phyloP scores from a whole-genome alignment of 352 stramenopile genomes.

The Phytopythium kandeliae region DNA sequence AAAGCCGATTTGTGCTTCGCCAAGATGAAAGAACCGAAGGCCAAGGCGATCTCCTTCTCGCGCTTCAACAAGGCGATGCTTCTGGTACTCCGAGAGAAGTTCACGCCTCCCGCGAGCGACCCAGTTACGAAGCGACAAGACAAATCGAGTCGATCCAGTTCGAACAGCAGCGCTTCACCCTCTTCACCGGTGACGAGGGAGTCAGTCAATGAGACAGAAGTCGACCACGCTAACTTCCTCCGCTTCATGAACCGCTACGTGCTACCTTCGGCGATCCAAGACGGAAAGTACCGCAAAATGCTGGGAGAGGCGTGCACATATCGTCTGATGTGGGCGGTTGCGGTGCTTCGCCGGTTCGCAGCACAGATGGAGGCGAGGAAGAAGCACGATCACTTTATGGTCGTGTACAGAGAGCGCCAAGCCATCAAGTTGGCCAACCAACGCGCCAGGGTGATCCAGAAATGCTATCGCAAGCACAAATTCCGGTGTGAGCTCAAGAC shows the following conservation, averaged over 20 bases:
- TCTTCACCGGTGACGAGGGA: constrained; percentile 4
- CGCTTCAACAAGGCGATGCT: constrained; percentile 61
- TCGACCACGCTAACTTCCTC: constrained; percentile 34
- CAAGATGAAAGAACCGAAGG: constrained; percentile 74
- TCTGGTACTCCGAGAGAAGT: constrained; percentile 59
- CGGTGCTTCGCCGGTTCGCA: constrained; percentile 39
- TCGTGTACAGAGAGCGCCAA: constrained; percentile 28
- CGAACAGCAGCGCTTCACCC: constrained; percentile 1
- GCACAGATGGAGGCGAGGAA: constrained; percentile 26
- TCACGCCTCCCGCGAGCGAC: constrained; percentile 6
- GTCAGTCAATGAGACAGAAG: constrained; percentile 1
- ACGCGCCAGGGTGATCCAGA: constrained; percentile 29
- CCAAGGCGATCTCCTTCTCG: constrained; percentile 46
- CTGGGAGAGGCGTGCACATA: constrained; percentile 28
- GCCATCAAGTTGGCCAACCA: constrained; percentile 19
- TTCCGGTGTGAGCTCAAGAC: constrained; percentile 38
- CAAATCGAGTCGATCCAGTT: no score
- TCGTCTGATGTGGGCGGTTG: constrained; percentile 43
- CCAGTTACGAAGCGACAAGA: background rate
- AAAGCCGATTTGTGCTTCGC: constrained; percentile 57
- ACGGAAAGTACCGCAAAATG: constrained; percentile 49
- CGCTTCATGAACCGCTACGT: constrained; percentile 66
- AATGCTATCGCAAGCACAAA: constrained; percentile 40
- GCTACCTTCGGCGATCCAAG: constrained; percentile 46
- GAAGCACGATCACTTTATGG: constrained; percentile 39